Evolutionary conservation across 257 asterid species (phyloP), one percentile per base, ranked within the genome.

Genomic region (Salvia splendens): DNA sequence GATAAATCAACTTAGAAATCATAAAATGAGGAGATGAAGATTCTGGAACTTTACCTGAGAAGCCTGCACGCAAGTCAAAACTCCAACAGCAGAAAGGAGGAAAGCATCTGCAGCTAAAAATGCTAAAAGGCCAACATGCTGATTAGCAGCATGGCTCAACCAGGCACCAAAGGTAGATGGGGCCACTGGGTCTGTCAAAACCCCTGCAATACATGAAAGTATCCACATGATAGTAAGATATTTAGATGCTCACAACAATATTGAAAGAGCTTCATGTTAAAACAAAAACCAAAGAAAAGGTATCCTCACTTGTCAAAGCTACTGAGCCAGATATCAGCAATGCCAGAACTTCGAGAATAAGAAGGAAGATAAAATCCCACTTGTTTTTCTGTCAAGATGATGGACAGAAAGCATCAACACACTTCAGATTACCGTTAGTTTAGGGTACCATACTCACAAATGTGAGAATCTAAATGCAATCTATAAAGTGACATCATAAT

Each of bases 311-410:
- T 70, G 79, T 83, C 76, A 91, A 85, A 73, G 98, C 84, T 57
- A 91, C 96, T 47, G 76, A 72, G 74, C 96, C 98, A 10, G 95
- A 82, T 41, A 91, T 80, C 77, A 85, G 80, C 99, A 94, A 88
- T 56, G 99, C 98, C 66, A 76, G 77, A 67, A 85, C 92, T 80
- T 94, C 99, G 64, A 94, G 76, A 65, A 81, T 75, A 78, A 94
- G 95, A 75, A 94, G 91, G 79, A 81, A 74, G 85, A 94, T 88
- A 77, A 94, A 94, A 62, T 94, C 99, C 98, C 96, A 84, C 82
- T 94, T 94, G 86, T 94, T 94, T 80, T 91, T 94, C 99, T 94
- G 98, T 72, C 70, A 64, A 77, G 63, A 78, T 20, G 12, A 54
- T 17, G 62, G 58, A 69, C 59, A 17, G 3, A 47, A 66, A 55